Evolutionary conservation across 768 basidiomycete genomes (phyloP), one percentile per base, ranked within the genome.

Genomic region (Lactarius sp.): DNA sequence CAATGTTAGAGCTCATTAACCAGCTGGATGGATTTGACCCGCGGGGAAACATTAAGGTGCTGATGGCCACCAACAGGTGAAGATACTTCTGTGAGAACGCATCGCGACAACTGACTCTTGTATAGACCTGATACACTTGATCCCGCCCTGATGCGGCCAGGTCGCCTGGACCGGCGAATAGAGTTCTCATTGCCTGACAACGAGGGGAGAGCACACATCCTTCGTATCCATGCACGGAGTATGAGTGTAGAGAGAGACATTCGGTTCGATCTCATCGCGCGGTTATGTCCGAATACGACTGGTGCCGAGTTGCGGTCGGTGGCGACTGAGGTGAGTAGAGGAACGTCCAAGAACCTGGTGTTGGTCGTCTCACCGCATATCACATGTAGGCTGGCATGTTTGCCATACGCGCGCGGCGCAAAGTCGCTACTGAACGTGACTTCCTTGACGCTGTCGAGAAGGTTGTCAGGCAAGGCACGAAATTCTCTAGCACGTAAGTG

Each of bases 11-110:
- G 77, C 78, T 98, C 71, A 98, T 99, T 72, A 98, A 98, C 74
- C 97, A 99, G 75, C 78, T 99, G 73, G 95, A 99, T 71, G 97
- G 97, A 37, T 99, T 99, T 76, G 97, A 98, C 75, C 89, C 96
- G 7, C 78, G 97, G 78, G 97, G 97, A n/a, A 98, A 98, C 73
- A 98, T 99, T 77, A 99, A 99, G 75, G 96, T 99, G 22, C 81
- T 99, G 62, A 99, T 99, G 97, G 97, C 97, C 36, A 98, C 97
- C 7, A 98, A 99, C 79, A 80, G 93, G 92, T 91, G 58, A 65
- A 83, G 73, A 39, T n/a, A 37, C 22, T 54, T 61, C 61, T 44
- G 13, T 59, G 36, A 6, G 52, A 20, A 37, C 12, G 46, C 57
- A n/a, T 52, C 36, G 46, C 20, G 50, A 37, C 54, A 53, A 55